phyloP scores from a whole-genome alignment of 2,329 filamentous ascomycete species.

The Hysterium pulicare region DNA sequence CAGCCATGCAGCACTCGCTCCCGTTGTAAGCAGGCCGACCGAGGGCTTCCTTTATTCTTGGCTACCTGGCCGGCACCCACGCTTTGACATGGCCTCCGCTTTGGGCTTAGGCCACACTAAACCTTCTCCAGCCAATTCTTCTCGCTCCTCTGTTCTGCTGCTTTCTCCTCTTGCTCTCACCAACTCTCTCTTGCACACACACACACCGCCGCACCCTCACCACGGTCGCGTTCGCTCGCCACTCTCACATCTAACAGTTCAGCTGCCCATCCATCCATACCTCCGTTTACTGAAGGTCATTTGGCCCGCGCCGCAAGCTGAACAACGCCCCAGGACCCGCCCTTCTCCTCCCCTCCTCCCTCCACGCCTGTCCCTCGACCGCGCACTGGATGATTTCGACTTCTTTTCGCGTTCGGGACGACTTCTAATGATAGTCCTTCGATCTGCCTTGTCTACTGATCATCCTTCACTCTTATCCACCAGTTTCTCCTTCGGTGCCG shows the following conservation, averaged over 20 bases:
- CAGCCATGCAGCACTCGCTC: neutral
- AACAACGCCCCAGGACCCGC: slow-evolving; percentile 17
- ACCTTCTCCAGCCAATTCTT: neutral
- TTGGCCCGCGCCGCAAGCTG: neutral
- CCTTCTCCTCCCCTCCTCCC: slow-evolving; percentile 21
- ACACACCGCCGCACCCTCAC: neutral
- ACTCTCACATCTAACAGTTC: neutral
- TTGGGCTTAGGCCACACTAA: neutral
- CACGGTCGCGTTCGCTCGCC: slow-evolving; percentile 1
- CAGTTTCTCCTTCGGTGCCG: slow-evolving; percentile 14
- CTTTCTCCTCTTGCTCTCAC: neutral
- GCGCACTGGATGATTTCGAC: slow-evolving; percentile 24
- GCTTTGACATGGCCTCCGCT: neutral
- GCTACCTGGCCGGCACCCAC: neutral
- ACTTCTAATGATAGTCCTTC: slow-evolving; percentile 17
- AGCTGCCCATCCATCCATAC: neutral
- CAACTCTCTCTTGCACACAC: neutral
- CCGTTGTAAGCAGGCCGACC: neutral
- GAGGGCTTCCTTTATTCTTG: too few relatives aligned
- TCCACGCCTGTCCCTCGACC: slow-evolving; percentile 12
- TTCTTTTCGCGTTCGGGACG: slow-evolving; percentile 11
- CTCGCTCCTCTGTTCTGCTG: neutral
- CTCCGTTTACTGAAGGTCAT: neutral
- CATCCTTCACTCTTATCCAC: slow-evolving; percentile 20
- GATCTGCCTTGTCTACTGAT: slow-evolving; percentile 14